phyloP scores from a whole-genome alignment of 306 rosid species.

The Senna siamea region DNA sequence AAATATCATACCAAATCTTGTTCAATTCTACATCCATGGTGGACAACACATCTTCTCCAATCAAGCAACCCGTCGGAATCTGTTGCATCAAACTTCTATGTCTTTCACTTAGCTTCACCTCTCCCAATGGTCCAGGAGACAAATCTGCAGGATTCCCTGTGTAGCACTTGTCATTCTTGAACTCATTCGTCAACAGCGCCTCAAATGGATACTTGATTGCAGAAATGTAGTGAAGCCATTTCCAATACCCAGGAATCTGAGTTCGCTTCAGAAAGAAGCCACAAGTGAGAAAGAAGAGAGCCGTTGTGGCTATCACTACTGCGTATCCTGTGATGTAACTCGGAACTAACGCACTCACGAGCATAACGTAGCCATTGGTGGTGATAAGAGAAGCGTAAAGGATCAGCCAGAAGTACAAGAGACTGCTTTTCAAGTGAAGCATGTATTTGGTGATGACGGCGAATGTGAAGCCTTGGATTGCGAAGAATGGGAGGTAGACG shows the following conservation, averaged over 20 bases:
- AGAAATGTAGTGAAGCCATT: slow-evolving; percentile 84
- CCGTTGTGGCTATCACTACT: slow-evolving; percentile 88
- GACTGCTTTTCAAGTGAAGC: slow-evolving; percentile 57
- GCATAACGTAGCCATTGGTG: slow-evolving; percentile 87
- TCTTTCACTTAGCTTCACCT: slow-evolving; percentile 39
- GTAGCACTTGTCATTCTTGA: slow-evolving; percentile 64
- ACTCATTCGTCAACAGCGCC: slow-evolving; percentile 79
- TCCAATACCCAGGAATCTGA: slow-evolving; percentile 69
- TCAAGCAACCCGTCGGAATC: slow-evolving; percentile 42
- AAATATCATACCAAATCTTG: slow-evolving; percentile 62
- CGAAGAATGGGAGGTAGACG: slow-evolving; percentile 88
- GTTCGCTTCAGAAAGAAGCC: slow-evolving; percentile 78
- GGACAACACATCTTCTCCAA: slow-evolving; percentile 73
- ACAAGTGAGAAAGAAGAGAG: slow-evolving; percentile 84
- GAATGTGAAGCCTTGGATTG: slow-evolving; percentile 86
- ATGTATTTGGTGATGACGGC: slow-evolving; percentile 65
- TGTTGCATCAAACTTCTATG: slow-evolving; percentile 25
- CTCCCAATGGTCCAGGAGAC: slow-evolving; percentile 73
- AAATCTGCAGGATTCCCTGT: slow-evolving; percentile 55
- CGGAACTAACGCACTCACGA: slow-evolving; percentile 91
- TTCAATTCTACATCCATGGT: slow-evolving; percentile 61
- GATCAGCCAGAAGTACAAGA: slow-evolving; percentile 67
- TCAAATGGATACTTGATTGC: slow-evolving; percentile 92
- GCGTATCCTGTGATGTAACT: slow-evolving; percentile 91
- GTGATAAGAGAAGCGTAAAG: slow-evolving; percentile 84